Conservation (phyloP, 2,329 filamentous ascomycete genomes). For the Tolypocladium album region DNA sequence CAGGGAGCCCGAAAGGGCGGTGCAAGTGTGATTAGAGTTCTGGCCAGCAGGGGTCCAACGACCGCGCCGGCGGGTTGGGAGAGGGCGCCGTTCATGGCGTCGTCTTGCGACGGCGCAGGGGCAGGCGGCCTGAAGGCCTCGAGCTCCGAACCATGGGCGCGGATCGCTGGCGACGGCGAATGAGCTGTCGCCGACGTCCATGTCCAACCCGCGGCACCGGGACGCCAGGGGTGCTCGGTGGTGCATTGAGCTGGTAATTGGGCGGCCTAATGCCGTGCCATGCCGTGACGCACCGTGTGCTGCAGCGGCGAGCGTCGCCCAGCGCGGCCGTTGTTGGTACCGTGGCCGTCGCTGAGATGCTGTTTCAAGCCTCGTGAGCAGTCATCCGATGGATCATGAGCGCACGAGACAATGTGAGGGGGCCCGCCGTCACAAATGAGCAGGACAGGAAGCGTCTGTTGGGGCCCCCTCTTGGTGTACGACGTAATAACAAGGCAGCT, state of each 20-base stretch:
- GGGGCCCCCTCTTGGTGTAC: neutral
- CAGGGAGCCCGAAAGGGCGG: neutral
- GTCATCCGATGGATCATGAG: neutral
- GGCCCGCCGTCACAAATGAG: neutral
- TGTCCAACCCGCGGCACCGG: neutral
- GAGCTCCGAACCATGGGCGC: neutral
- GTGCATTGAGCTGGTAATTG: neutral
- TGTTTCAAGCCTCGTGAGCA: neutral
- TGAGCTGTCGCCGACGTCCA: neutral
- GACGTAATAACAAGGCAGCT: neutral
- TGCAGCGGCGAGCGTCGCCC: neutral
- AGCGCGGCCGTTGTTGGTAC: neutral
- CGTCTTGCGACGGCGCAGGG: neutral
- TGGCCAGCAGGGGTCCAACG: neutral
- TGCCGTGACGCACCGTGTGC: neutral
- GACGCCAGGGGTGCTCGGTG: neutral
- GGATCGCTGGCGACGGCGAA: neutral
- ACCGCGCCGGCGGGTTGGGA: neutral
- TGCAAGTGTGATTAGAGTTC: neutral
- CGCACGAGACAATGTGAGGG: neutral
- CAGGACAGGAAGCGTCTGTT: neutral
- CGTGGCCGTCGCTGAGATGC: neutral
- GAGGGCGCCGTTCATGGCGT: neutral
- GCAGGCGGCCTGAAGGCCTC: neutral
- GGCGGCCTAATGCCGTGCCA: neutral